Conservation (phyloP, 225 moss, liverwort and hornwort genomes). For the Anthoceros angustus region DNA sequence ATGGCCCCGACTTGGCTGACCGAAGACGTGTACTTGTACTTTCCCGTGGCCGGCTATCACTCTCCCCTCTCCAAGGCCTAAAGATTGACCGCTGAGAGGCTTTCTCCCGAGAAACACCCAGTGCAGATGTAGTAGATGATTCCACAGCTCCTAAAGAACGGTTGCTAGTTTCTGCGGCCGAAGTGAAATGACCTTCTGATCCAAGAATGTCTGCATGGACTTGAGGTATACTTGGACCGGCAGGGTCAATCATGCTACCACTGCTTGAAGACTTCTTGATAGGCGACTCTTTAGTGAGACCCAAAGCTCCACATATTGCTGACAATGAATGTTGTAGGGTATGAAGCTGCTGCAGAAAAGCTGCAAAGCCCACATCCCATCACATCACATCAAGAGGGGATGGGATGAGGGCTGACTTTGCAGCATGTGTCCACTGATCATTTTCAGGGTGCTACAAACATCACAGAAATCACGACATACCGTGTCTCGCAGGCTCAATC, state of each 20-base stretch:
- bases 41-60: conserved; percentile 37
- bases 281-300: conserved; percentile 43
- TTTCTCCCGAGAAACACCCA: background rate
- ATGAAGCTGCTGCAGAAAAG: conserved; percentile 85
- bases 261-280: conserved; percentile 11
- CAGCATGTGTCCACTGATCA: background rate
- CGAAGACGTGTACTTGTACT: conserved; percentile 14
- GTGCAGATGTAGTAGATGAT: background rate
- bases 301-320: conserved; percentile 75
- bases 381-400: background rate
- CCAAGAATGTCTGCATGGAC: background rate
- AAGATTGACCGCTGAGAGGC: background rate
- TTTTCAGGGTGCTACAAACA: too few relatives aligned
- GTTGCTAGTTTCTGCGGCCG: background rate
- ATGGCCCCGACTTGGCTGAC: conserved; percentile 48
- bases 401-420: background rate
- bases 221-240: background rate
- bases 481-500: conserved; percentile 69
- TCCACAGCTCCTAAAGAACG: background rate
- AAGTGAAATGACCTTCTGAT: too few relatives aligned
- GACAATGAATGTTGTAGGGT: conserved; percentile 77
- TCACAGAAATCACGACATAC: conserved; percentile 25
- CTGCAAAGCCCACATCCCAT: conserved; percentile 21
- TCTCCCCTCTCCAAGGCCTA: conserved; percentile 28
- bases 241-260: background rate